Evolutionary conservation across 306 rosid species (phyloP), one percentile per base, ranked within the genome.

Genomic region (Corylus avellana): DNA sequence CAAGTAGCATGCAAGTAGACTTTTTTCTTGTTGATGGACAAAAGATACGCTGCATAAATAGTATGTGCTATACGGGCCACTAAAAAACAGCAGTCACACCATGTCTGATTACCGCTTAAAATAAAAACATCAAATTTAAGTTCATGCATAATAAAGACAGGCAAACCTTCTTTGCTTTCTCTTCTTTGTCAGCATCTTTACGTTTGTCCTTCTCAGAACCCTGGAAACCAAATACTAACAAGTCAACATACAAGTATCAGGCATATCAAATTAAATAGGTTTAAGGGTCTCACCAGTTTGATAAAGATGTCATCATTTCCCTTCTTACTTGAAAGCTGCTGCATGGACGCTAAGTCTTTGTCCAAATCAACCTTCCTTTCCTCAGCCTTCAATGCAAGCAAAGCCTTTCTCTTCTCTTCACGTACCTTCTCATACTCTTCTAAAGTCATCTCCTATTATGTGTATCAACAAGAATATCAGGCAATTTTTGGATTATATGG

Each of bases 161-260:
- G n/a, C 70, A n/a, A 1, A 96, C 99, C 95, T 96, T 96, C 89
- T 90, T 96, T 37, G 93, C 90, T 84, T 80, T 96, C 79, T 96
- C 98, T 74, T 96, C 98, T 85, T 90, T 96, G 47, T 96, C 97
- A 74, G 86, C 90, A 18, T 96, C 99, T 77, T 87, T 96, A 78
- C 92, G 94, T 80, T 86, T 96, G 69, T 96, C 99, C 86, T 96
- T 96, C 53, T 93, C 99, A 84, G 94, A 85, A 59, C 99, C 93
- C 98, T 96, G 67, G 4, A 13, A 69, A 74, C 8, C 10, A 77
- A 73, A 55, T 3, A 29, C 12, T 16, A 5, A 50, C 7, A 1
- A 7, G 39, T 78, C 14, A 80, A 4, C 57, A 72, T 25, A 55
- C 32, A 22, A 25, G 29, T 22, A 75, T 14, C 18, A 54, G 49